These are phyloP conservation scores for Beauveria sp. DNA, from an alignment of 2,329 filamentous ascomycete genomes.

Conservation along the genomic window DNA sequence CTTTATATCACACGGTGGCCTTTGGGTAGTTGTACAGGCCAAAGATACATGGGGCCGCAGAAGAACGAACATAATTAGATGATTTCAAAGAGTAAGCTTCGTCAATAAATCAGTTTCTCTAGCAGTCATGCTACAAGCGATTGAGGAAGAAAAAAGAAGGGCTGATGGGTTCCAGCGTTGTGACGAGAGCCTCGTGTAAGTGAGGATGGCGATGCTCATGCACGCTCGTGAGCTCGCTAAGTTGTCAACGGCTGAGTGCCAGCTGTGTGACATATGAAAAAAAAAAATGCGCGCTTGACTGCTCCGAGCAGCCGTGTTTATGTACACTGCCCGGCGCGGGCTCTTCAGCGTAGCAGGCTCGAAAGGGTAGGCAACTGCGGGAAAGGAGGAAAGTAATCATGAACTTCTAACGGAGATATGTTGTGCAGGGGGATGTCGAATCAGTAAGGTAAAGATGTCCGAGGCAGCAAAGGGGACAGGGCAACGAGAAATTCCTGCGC, in stretches of 20 bases:
- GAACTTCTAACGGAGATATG: no score
- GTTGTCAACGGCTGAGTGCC: background rate
- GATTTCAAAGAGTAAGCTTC: no score
- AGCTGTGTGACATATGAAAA: background rate
- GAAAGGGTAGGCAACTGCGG: no score
- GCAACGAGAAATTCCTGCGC: background rate
- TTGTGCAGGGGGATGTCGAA: background rate
- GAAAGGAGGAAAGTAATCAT: no score
- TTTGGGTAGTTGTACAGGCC: no score
- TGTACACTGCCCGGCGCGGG: background rate
- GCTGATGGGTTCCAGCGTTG: background rate
- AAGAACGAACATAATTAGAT: no score
- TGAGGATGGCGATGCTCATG: slow-evolving; percentile 17
- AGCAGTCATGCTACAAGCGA: no score
- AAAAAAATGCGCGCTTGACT: background rate
- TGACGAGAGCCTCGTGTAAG: background rate
- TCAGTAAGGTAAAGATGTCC: background rate
- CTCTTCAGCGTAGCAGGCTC: no score
- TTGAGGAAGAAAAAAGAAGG: no score
- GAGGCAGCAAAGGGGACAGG: background rate
- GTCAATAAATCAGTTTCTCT: no score
- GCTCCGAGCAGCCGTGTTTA: background rate
- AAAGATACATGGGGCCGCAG: no score
- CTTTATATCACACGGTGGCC: no score
- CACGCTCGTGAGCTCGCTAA: slow-evolving; percentile 19